Percentiles rank a stretch among this genome's conserved stretches.
These are phyloP conservation scores for Reticulascus tulasneorum DNA, from an alignment of 2,329 filamentous ascomycete genomes.

Conservation along the genomic window DNA sequence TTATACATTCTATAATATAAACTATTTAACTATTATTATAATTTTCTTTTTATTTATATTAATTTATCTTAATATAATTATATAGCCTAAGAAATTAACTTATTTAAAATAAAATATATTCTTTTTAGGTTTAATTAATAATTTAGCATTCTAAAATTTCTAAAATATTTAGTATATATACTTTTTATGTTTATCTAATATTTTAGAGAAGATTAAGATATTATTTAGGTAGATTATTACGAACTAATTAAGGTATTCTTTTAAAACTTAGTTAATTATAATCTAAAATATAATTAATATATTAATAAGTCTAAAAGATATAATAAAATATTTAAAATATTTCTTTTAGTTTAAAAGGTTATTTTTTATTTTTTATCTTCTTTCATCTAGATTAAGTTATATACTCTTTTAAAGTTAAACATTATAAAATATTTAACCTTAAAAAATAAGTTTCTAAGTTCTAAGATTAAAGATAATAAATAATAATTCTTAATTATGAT, in stretches of 20 bases:
- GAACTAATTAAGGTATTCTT: background rate
- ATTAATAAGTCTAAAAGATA: constrained; percentile 22
- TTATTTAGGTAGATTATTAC: background rate
- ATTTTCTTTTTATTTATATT: background rate
- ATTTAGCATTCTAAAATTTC: background rate
- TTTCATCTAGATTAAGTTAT: too few species aligned
- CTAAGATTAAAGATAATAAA: too few species aligned
- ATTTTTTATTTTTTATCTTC: too few species aligned
- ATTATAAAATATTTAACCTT: too few species aligned
- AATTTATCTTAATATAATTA: background rate
- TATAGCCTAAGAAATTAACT: background rate
- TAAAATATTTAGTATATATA: background rate
- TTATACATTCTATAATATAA: background rate
- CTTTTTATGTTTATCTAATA: background rate
- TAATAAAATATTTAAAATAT: constrained; percentile 28
- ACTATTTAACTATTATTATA: background rate
- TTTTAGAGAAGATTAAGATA: background rate
- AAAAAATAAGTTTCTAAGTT: too few species aligned
- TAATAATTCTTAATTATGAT: too few species aligned
- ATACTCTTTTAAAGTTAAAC: too few species aligned
- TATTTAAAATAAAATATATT: background rate
- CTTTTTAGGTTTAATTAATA: background rate
- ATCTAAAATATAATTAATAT: constrained; percentile 11
- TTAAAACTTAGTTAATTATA: constrained; percentile 12
- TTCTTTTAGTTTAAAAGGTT: constrained; percentile 26